Evolutionary conservation across 257 asterid species (phyloP), one percentile per base, ranked within the genome.

Genomic region (Plantago ovata): DNA sequence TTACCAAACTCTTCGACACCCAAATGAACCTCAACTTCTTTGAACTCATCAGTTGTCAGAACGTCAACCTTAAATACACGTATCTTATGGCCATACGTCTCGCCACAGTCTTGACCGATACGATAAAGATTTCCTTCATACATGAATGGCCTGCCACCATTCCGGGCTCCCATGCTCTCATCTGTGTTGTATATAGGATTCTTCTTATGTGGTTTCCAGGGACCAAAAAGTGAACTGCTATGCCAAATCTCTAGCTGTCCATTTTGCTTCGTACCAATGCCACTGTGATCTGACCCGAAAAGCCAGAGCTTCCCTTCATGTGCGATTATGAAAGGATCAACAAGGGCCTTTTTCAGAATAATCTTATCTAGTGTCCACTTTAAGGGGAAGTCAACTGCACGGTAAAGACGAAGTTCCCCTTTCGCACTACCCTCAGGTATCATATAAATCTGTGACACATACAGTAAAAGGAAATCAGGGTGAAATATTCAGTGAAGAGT

Each of bases 391-490:
- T 76, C 72, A 40, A 67, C 72, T 40, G 97, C 94, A 32, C 87
- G 91, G 69, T 86, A 93, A 24, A 93, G 97, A 66, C 97, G 96
- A 51, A 93, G 89, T 48, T 93, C 96, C 62, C 99, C 97, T 52
- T 86, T 89, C 3, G 55, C 80, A 61, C 89, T 86, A 58, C 97
- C 81, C 72, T 93, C 99, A 0, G 99, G 99, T 90, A 89, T 79
- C 97, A 93, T 89, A 60, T 93, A 93, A 72, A 81, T 89, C 99
- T 93, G 81, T 23, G 15, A 38, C 42, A 41, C 57, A 49, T 5
- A 50, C 49, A 47, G 14, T 10, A 24, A 15, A 24, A 18, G 39
- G 7, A 64, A 42, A 58, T 49, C 24, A 49, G 55, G 54, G 38
- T 12, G 38, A 49, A 49, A 49, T 28, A 11, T 24, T 22, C 55